A percentile compares a stretch with the other conserved stretches of the same genome.
phyloP scores from a whole-genome alignment of 768 basidiomycete species.

The Hydnum rufescens region DNA sequence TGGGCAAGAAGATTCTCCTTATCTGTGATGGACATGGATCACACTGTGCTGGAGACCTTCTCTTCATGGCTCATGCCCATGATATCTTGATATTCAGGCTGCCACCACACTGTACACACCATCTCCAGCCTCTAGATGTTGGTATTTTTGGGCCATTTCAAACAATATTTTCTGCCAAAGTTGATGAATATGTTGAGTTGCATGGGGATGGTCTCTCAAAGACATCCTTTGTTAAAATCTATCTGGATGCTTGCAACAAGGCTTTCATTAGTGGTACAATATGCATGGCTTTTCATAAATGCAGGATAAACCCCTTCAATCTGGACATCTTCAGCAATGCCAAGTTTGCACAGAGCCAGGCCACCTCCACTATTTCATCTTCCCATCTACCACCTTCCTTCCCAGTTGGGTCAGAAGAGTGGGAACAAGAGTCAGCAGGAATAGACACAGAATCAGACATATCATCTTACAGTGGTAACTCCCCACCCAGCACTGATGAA shows the following conservation, averaged over 20 bases:
- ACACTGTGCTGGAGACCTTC: constrained; percentile 17
- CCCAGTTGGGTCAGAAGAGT: too few relatives aligned
- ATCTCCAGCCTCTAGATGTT: constrained; percentile 26
- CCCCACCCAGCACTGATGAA: too few relatives aligned
- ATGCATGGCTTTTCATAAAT: not conserved
- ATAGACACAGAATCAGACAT: too few relatives aligned
- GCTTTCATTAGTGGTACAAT: not conserved
- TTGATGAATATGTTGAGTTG: not conserved
- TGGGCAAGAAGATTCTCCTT: constrained; percentile 21
- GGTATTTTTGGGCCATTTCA: constrained; percentile 21
- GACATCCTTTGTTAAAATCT: not conserved
- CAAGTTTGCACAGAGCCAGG: not conserved
- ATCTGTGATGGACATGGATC: constrained; percentile 28
- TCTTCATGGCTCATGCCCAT: constrained; percentile 15
- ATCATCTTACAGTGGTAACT: too few relatives aligned
- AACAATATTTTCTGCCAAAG: not conserved
- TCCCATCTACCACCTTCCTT: not conserved
- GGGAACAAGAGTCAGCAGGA: too few relatives aligned
- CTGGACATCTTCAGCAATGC: not conserved
- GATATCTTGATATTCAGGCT: constrained; percentile 20
- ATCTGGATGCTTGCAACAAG: not conserved
- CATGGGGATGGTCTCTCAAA: not conserved
- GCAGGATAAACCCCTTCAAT: not conserved
- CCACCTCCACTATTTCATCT: not conserved
- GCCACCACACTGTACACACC: constrained; percentile 25